Evolutionary conservation across 768 basidiomycete species (phyloP).

Genomic region (Solioccasus polychromus): DNA sequence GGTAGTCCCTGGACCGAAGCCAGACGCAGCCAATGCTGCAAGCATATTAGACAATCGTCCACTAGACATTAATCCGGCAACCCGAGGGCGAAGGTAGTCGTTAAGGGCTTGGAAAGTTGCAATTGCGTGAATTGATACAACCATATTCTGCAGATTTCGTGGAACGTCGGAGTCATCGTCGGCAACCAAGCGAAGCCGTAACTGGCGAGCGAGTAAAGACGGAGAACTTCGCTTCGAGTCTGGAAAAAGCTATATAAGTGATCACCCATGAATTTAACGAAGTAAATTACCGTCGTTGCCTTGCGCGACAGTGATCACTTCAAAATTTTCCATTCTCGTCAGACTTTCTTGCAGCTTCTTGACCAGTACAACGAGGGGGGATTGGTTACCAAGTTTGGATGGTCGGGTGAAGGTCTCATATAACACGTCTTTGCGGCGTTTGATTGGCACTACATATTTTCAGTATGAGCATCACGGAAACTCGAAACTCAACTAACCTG

Average conservation of each 20-base stretch:
- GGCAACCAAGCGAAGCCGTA: slow-evolving; percentile 87
- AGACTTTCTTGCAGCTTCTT: slow-evolving; percentile 96
- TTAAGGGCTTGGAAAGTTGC: slow-evolving; percentile 97
- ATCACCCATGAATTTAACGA: neutral
- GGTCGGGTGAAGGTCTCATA: slow-evolving; percentile 73
- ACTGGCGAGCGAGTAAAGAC: slow-evolving; percentile 85
- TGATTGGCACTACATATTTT: slow-evolving; percentile 50
- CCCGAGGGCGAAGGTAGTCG: slow-evolving; percentile 90
- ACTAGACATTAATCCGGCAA: slow-evolving; percentile 65
- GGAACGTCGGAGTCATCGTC: slow-evolving; percentile 89
- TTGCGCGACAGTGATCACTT: slow-evolving; percentile 86
- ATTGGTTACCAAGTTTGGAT: slow-evolving; percentile 47
- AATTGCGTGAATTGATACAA: slow-evolving; percentile 96
- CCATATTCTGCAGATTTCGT: slow-evolving; percentile 81
- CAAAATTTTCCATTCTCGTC: slow-evolving; percentile 93
- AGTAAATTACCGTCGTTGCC: slow-evolving; percentile 64
- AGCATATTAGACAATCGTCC: slow-evolving; percentile 83
- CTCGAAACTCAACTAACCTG: slow-evolving; percentile 7
- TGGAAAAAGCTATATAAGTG: slow-evolving; percentile 23
- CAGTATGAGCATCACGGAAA: slow-evolving; percentile 3
- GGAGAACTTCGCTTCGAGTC: slow-evolving; percentile 92
- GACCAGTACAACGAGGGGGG: slow-evolving; percentile 73
- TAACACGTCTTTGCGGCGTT: slow-evolving; percentile 72
- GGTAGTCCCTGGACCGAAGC: slow-evolving; percentile 54
- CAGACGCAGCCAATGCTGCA: slow-evolving; percentile 81